phyloP scores from a whole-genome alignment of 805 yeast species.

The Wickerhamomyces tratensis region DNA sequence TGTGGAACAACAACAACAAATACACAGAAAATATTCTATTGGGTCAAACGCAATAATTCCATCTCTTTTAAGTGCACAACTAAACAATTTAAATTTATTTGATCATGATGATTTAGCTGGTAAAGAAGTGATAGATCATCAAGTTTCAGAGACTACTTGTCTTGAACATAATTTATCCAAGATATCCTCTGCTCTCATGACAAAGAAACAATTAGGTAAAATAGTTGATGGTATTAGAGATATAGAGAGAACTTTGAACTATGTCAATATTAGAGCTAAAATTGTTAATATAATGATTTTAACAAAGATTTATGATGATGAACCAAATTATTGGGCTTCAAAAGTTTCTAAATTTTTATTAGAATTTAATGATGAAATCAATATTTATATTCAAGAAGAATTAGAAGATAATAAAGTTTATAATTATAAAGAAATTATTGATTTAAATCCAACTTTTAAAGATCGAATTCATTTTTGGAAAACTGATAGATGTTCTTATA shows the following conservation, averaged over 20 bases:
- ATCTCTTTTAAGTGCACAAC: conserved; percentile 16
- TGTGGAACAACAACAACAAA: background rate
- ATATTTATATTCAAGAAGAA: conserved; percentile 13
- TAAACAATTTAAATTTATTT: conserved; percentile 16
- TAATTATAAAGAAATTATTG: conserved; percentile 3
- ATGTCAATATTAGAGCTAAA: conserved; percentile 18
- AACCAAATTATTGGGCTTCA: conserved; percentile 20
- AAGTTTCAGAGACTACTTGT: background rate
- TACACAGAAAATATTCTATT: conserved; percentile 9
- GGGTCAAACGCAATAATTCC: conserved; percentile 16
- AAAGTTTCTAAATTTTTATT: conserved; percentile 13
- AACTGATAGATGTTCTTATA: conserved; percentile 14
- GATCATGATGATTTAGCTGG: conserved; percentile 5
- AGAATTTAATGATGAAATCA: conserved; percentile 8
- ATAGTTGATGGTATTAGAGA: conserved; percentile 20
- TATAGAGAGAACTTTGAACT: conserved; percentile 19
- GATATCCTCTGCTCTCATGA: conserved; percentile 15
- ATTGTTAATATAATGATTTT: conserved; percentile 18
- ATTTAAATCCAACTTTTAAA: conserved; percentile 1
- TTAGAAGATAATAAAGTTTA: conserved; percentile 4
- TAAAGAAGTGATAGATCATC: conserved; percentile 2
- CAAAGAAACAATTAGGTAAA: conserved; percentile 16
- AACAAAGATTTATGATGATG: conserved; percentile 21
- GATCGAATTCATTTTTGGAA: conserved; percentile 15
- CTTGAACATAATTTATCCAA: conserved; percentile 7